These are phyloP conservation scores for Eucalyptus curtisii DNA, from an alignment of 345 rosid genomes.

Conservation along the genomic window DNA sequence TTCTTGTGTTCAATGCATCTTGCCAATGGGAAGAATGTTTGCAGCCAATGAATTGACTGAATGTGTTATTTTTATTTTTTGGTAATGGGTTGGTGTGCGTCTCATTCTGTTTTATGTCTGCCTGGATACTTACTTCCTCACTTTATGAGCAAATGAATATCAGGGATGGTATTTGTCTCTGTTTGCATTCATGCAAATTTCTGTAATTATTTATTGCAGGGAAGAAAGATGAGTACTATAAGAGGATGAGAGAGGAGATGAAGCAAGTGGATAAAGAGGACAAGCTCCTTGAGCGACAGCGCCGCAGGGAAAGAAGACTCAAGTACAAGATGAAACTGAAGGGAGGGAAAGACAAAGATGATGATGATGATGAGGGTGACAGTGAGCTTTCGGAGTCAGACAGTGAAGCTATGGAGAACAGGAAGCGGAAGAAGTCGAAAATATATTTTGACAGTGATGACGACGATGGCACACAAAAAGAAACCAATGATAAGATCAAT, in stretches of 20 bases:
- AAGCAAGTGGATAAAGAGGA: slow-evolving; percentile 69
- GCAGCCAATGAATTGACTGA: neutral
- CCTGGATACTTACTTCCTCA: neutral
- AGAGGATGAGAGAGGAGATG: slow-evolving; percentile 65
- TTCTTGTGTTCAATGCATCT: neutral
- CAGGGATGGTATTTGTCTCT: neutral
- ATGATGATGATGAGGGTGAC: slow-evolving; percentile 14
- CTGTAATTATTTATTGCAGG: slow-evolving; percentile 18
- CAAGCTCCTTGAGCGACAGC: slow-evolving; percentile 55
- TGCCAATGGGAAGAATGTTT: neutral
- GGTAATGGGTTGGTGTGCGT: neutral
- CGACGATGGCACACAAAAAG: slow-evolving; percentile 13
- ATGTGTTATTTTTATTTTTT: neutral
- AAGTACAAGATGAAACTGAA: slow-evolving; percentile 69
- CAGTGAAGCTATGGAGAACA: slow-evolving; percentile 11
- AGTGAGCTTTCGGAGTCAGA: slow-evolving; percentile 37
- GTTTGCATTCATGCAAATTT: neutral
- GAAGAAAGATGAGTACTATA: slow-evolving; percentile 39
- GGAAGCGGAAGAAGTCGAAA: slow-evolving; percentile 37
- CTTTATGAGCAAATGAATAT: neutral
- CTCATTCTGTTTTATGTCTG: neutral
- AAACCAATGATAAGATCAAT: neutral
- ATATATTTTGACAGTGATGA: slow-evolving; percentile 25
- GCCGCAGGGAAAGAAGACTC: slow-evolving; percentile 57
- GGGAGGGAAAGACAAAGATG: slow-evolving; percentile 28